These are phyloP conservation scores for Ustilago trichophora DNA, from an alignment of 1,284 basidiomycete genomes.

Conservation along the genomic window DNA sequence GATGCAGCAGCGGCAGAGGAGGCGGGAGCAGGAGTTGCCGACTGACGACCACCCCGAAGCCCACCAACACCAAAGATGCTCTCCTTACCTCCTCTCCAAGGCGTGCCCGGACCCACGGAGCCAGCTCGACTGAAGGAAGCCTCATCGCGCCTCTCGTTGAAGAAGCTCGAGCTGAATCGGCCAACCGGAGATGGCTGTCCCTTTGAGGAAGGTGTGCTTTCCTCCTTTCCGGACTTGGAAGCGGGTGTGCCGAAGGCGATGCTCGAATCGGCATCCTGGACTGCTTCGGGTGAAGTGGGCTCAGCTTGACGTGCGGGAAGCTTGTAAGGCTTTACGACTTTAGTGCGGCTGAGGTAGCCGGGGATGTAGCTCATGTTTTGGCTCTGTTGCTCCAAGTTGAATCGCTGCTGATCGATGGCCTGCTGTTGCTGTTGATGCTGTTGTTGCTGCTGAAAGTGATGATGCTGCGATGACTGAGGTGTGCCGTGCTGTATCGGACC, in stretches of 20 bases:
- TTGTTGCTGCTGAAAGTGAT: constrained; percentile 29
- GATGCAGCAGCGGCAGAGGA: constrained; percentile 7
- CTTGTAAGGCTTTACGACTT: constrained; percentile 47
- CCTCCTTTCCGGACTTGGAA: constrained; percentile 45
- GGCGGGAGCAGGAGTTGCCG: constrained; percentile 31
- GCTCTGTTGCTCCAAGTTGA: constrained; percentile 36
- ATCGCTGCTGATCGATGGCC: constrained; percentile 35
- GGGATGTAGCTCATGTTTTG: constrained; percentile 51
- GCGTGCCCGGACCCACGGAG: constrained; percentile 30
- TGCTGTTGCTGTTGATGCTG: constrained; percentile 35
- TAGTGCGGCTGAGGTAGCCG: constrained; percentile 46
- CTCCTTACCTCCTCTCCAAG: constrained; percentile 41
- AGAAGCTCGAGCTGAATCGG: constrained; percentile 57
- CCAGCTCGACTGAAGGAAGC: constrained; percentile 28
- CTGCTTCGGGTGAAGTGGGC: constrained; percentile 36
- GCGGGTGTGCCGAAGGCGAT: constrained; percentile 50
- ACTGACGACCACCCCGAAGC: constrained; percentile 49
- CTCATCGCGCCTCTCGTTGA: constrained; percentile 45
- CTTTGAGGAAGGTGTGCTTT: constrained; percentile 26
- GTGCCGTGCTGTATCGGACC: constrained; percentile 9
- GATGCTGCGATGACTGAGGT: constrained; percentile 21
- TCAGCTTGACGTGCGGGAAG: constrained; percentile 42
- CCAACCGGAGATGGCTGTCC: constrained; percentile 42
- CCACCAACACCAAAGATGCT: constrained; percentile 59
- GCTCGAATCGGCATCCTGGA: constrained; percentile 41